Evolutionary conservation across 2,329 filamentous ascomycete genomes (phyloP), one percentile per base, ranked within the genome.

Genomic region (Sporothrix protearum): DNA sequence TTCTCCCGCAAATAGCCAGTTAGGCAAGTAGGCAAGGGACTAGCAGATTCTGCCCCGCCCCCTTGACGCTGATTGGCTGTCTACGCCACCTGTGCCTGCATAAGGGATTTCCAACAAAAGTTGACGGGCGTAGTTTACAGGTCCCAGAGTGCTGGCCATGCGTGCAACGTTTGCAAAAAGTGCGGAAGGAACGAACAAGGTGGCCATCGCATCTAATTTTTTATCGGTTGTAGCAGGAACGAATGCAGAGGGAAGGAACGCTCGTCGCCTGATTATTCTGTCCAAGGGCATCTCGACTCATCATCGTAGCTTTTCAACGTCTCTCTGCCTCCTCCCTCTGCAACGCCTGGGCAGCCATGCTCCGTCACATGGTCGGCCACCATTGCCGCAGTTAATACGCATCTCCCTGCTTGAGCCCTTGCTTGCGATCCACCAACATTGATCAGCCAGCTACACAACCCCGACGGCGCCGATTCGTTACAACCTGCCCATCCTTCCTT

Each of bases 11-110:
- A 70, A 55, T 45, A 71, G 47, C 68, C 71, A 69, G 45, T 67
- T 22, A 57, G 67, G 71, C 59, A 70, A 57, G 68, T 22, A 57
- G 67, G 71, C 59, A 70, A 57, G 68, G 71, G 70, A 57, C 49
- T 59, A 33, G 55, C 57, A 69, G 59, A 42, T 59, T 64, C 55
- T 64, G 71, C 70, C 73, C 73, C 71, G 71, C 71, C 47, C 36
- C 47, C 30, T 61, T 19, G 19, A 22, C 57, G 49, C 68, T 72
- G 36, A 75, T 74, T 75, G 73, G 73, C 59, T 39, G 59, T 8
- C 45, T 28, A 28, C 16, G 66, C 70, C 49, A 69, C 64, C 22
- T 69, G 74, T 75, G 72, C 73, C 74, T 75, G 74, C 74, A 75
- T 74, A 72, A 73, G 73, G 72, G 70, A 71, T 73, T 71, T 57